Conservation (phyloP, 2,329 filamentous ascomycete genomes). For the Colletotrichum scovillei region DNA sequence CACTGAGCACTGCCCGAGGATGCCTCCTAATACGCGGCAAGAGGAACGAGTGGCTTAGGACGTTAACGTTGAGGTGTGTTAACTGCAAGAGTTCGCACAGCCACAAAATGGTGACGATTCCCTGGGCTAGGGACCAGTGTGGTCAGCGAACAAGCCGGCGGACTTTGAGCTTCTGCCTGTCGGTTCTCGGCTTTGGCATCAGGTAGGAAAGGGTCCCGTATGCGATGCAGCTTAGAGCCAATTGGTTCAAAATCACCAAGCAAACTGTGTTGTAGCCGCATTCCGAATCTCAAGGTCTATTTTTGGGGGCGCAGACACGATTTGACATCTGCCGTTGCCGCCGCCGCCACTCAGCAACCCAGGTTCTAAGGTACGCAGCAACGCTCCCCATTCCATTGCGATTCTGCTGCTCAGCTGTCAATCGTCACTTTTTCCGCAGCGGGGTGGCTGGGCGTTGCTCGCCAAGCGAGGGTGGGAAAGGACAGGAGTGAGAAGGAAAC, state of each 20-base stretch:
- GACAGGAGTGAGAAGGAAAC: not conserved
- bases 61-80: not conserved
- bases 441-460: not conserved
- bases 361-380: not conserved
- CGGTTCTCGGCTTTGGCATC: not conserved
- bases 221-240: not conserved
- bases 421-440: conserved; percentile 17
- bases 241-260: not conserved
- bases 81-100: conserved; percentile 14
- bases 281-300: conserved; percentile 6
- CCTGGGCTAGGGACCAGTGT: not conserved
- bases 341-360: conserved; percentile 17
- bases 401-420: conserved; percentile 2
- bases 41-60: conserved; percentile 12
- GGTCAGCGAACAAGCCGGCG: conserved; percentile 4
- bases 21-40: not conserved
- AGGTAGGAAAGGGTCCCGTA: not conserved
- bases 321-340: not conserved
- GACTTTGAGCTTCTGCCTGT: not conserved
- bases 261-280: not conserved
- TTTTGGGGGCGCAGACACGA: conserved; percentile 2
- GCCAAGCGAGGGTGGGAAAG: not conserved
- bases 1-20: not conserved
- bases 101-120: conserved; percentile 24
- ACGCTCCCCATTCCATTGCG: not conserved